Conservation (phyloP, 495 filamentous ascomycete species). For the Glonium stellatum region DNA sequence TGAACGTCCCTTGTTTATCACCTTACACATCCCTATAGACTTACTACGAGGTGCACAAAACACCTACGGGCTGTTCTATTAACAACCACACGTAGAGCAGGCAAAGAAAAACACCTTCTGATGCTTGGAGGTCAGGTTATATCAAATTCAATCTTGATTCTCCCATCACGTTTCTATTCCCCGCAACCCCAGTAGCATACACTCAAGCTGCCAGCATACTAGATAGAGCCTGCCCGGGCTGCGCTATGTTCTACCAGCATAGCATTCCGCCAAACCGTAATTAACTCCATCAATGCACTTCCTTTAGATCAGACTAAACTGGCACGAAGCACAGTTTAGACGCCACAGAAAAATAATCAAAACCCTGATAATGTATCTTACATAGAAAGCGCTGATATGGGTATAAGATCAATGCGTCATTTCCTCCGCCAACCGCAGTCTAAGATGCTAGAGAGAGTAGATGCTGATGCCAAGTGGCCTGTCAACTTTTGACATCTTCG, state of each 20-base stretch:
- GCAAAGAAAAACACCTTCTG: too few species aligned
- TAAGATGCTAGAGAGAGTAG: background rate
- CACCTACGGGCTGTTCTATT: too few species aligned
- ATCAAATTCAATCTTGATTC: background rate
- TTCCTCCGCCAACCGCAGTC: background rate
- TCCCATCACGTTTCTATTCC: background rate
- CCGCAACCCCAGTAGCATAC: background rate
- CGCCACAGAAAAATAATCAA: background rate
- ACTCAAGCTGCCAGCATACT: background rate
- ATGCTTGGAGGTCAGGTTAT: too few species aligned
- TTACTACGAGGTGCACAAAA: too few species aligned
- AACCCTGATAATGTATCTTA: background rate
- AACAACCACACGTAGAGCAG: too few species aligned
- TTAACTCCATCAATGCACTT: background rate
- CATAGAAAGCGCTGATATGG: background rate
- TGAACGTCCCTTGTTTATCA: too few species aligned
- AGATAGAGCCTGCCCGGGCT: background rate
- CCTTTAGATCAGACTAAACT: background rate
- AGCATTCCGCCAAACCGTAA: background rate
- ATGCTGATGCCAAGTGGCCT: background rate
- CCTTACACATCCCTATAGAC: too few species aligned
- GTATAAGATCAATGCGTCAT: background rate
- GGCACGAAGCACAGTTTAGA: background rate
- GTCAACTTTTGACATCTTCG: background rate
- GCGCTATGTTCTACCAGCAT: background rate